Evolutionary conservation across 1,284 basidiomycete species (phyloP).

Genomic region (Chalciporus sp.): DNA sequence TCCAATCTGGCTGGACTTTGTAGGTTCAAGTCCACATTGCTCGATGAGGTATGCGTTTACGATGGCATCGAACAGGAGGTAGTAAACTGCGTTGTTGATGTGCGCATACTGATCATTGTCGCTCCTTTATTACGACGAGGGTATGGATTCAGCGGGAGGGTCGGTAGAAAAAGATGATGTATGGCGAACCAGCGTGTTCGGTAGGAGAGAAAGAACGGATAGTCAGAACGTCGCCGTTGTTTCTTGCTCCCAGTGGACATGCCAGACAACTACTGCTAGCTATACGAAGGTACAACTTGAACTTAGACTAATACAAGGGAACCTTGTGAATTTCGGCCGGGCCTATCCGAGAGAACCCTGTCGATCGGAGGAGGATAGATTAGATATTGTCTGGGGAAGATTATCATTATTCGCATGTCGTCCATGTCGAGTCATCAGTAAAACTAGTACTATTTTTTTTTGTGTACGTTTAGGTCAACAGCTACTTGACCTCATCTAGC

Average conservation of each 20-base stretch:
- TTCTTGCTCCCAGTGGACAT: constrained; percentile 15
- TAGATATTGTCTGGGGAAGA: background rate
- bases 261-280: no score
- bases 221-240: constrained; percentile 50
- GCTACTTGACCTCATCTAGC: background rate
- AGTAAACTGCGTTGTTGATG: constrained; percentile 78
- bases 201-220: constrained; percentile 60
- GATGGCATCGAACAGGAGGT: constrained; percentile 76
- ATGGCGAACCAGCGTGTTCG: constrained; percentile 67
- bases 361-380: background rate
- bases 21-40: constrained; percentile 54
- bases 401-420: background rate
- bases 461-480: background rate
- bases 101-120: constrained; percentile 84
- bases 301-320: no score
- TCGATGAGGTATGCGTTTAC: constrained; percentile 73
- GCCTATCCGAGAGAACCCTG: no score
- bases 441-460: background rate
- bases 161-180: background rate
- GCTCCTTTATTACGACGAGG: constrained; percentile 48
- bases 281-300: no score
- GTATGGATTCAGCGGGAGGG: constrained; percentile 7
- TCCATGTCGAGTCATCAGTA: background rate
- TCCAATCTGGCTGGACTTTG: constrained; percentile 56
- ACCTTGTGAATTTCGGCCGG: no score